Evolutionary conservation across 441 rosid genomes (phyloP), one percentile per base, ranked within the genome.

Genomic region (Corymbia citriodora): DNA sequence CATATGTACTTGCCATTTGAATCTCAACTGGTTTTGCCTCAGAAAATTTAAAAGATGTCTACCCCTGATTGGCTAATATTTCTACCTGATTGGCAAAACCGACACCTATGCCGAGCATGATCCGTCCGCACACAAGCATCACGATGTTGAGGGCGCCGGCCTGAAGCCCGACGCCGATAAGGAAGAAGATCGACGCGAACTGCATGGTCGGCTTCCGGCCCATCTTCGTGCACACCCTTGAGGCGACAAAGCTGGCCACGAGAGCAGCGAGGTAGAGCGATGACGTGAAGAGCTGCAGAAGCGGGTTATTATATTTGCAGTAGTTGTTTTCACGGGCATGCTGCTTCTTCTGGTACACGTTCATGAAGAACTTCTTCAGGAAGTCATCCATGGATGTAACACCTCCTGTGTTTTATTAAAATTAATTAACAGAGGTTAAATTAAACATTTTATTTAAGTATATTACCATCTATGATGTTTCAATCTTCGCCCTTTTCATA

Each of bases 361-460:
- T 16, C 23, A 72, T 87, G 81, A 89, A 89, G 87, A 89, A 89
- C 83, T 89, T 89, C 88, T n/a, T 9, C 61, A 89, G 65, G 90
- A 89, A 89, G 81, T 89, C 90, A n/a, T 49, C 88, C 90, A 89
- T 89, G 61, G 90, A 83, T 49, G 81, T 89, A 50, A 89, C 90
- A 29, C 88, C 88, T 29, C 82, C 88, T 83, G 36, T 23, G 50
- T 54, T 36, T 87, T 25, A 5, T 52, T n/a, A n/a, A 29, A 81
- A 36, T 36, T 40, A 21, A 36, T 15, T 81, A 81, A 36, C 40
- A 81, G 52, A 40, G 52, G 9, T 81, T 81, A 48, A 45, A 81
- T 29, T 63, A 29, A 63, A 63, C 18, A 63, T 29, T 63, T n/a
- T 63, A 18, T 63, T n/a, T 14, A 13, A 13, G 18, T 63, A 13